These are phyloP conservation scores for Pholiota microspora DNA, from an alignment of 768 basidiomycete species.

Conservation along the genomic window DNA sequence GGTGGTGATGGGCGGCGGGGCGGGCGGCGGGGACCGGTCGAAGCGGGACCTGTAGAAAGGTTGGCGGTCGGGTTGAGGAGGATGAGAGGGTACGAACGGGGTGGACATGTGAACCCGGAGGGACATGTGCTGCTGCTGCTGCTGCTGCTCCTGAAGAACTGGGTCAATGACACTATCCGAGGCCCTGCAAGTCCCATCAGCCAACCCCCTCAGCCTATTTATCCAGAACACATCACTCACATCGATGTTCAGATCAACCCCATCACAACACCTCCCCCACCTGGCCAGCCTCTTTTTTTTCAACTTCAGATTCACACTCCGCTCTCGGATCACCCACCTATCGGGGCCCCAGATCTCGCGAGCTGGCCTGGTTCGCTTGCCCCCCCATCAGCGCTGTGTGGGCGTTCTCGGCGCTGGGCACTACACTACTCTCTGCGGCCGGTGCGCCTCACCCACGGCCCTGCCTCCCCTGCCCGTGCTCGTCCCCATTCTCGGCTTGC, in stretches of 20 bases:
- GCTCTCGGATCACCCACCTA: background rate
- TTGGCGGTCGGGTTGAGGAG: no score
- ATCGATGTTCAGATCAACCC: background rate
- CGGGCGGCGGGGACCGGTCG: constrained; percentile 28
- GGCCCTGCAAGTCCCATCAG: no score
- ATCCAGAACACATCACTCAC: constrained; percentile 1
- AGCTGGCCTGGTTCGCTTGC: background rate
- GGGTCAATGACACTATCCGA: constrained; percentile 23
- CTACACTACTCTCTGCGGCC: no score
- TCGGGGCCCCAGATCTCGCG: background rate
- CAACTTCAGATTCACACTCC: background rate
- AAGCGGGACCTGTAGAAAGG: constrained; percentile 24
- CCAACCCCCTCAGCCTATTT: background rate
- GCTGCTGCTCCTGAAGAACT: constrained; percentile 19
- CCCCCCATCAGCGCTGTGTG: no score
- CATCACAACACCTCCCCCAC: background rate
- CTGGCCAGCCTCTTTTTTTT: background rate
- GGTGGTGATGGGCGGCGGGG: constrained; percentile 51
- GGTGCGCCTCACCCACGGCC: no score
- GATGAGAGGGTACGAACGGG: constrained; percentile 24
- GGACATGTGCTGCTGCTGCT: constrained; percentile 13
- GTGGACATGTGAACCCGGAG: constrained; percentile 20
- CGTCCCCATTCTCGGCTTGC: background rate
- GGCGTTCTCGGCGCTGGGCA: no score
- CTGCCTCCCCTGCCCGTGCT: no score